Conservation (phyloP, 495 filamentous ascomycete genomes). For the Talaromyces trachyspermus region DNA sequence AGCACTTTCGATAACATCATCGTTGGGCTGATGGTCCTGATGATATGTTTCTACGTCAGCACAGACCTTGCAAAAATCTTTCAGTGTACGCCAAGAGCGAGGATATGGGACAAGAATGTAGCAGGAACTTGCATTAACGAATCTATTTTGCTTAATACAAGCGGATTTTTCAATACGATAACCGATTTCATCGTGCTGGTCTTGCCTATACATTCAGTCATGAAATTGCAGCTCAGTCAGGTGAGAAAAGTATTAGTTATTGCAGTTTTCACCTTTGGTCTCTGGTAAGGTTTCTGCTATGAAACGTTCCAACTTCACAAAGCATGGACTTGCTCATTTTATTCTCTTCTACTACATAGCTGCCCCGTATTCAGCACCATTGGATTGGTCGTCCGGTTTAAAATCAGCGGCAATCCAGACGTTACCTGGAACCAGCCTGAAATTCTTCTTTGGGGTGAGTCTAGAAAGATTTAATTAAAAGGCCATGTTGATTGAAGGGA, state of each 20-base stretch:
- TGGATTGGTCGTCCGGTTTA: conserved; percentile 17
- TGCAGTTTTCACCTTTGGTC: conserved; percentile 22
- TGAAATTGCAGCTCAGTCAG: conserved; percentile 14
- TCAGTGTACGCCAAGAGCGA: conserved; percentile 16
- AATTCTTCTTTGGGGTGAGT: conserved; percentile 19
- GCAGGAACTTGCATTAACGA: conserved; percentile 17
- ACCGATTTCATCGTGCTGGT: conserved; percentile 24
- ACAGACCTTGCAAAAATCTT: conserved; percentile 19
- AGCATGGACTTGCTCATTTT: neutral
- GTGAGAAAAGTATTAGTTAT: conserved; percentile 18
- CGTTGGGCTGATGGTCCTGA: conserved; percentile 15
- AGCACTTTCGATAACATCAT: conserved; percentile 20
- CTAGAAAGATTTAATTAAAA: neutral
- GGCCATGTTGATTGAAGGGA: neutral
- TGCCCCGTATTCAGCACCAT: conserved; percentile 20
- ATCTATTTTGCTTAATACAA: conserved; percentile 17
- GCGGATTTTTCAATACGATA: conserved; percentile 23
- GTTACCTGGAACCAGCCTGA: conserved; percentile 18
- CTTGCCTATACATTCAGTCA: conserved; percentile 19
- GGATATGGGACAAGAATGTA: conserved; percentile 14
- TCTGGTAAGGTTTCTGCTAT: conserved; percentile 10
- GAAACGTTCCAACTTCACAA: neutral
- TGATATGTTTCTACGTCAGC: conserved; percentile 16
- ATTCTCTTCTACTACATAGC: conserved; percentile 12
- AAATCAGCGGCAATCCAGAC: conserved; percentile 16